phyloP scores from a whole-genome alignment of 768 basidiomycete species.

The Mycena kentingensis region DNA sequence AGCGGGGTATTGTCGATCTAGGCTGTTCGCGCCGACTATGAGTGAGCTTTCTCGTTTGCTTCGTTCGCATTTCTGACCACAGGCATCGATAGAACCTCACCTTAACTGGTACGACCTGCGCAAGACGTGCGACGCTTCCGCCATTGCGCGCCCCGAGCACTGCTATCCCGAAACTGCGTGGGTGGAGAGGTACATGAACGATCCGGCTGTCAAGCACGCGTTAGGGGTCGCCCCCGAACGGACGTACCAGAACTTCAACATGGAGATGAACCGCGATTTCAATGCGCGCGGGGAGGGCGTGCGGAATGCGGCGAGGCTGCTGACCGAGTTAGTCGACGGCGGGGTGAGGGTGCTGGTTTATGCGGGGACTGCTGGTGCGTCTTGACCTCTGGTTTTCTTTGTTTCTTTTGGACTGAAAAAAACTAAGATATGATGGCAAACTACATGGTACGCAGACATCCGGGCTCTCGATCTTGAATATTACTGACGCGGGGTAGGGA shows the following conservation, averaged over 20 bases:
- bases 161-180: slow-evolving; percentile 48
- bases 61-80: not conserved
- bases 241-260: slow-evolving; percentile 21
- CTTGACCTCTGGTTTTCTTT: not conserved
- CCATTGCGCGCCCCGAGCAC: slow-evolving; percentile 27
- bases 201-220: slow-evolving; percentile 44
- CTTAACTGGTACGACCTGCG: slow-evolving; percentile 58
- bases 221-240: slow-evolving; percentile 39
- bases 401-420: not conserved
- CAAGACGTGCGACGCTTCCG: slow-evolving; percentile 44
- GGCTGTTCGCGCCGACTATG: slow-evolving; percentile 20
- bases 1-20: slow-evolving; percentile 17
- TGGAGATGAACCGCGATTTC: slow-evolving; percentile 50
- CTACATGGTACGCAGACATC: slow-evolving; percentile 22
- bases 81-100: slow-evolving; percentile 13
- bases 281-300: slow-evolving; percentile 45
- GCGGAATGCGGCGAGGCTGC: slow-evolving; percentile 37
- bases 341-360: slow-evolving; percentile 50
- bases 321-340: slow-evolving; percentile 49
- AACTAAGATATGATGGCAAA: slow-evolving; percentile 18
- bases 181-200: slow-evolving; percentile 57
- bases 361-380: slow-evolving; percentile 36
- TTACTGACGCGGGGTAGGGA: slow-evolving; percentile 36
- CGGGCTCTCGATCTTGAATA: slow-evolving; percentile 36
- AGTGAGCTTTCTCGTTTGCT: not conserved